These are phyloP conservation scores for Dothistroma septosporum DNA, from an alignment of 2,329 filamentous ascomycete genomes.

Conservation along the genomic window DNA sequence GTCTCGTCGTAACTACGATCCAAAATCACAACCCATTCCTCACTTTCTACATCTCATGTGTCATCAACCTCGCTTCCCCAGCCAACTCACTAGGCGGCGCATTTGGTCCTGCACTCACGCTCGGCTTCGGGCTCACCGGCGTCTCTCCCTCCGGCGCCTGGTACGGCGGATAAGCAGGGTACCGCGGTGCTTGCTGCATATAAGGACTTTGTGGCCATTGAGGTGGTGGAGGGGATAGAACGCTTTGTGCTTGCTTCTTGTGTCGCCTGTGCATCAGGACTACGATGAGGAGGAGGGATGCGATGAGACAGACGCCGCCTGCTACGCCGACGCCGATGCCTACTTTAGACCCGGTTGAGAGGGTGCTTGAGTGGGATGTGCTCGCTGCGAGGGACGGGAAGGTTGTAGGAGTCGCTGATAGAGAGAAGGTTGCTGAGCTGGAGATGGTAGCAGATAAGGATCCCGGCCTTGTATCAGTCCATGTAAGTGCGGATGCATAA, in stretches of 20 bases:
- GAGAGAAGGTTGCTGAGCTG: not conserved
- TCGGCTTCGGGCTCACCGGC: not conserved
- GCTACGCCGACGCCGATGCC: slow-evolving; percentile 27
- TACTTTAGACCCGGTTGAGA: slow-evolving; percentile 24
- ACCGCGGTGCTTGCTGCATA: slow-evolving; percentile 12
- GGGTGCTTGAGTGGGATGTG: slow-evolving; percentile 1
- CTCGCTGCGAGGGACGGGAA: not conserved
- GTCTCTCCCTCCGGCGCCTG: not conserved
- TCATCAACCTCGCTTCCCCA: slow-evolving; percentile 2
- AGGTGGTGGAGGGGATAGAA: not conserved
- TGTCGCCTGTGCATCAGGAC: slow-evolving; percentile 15
- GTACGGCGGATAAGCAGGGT: slow-evolving; percentile 4
- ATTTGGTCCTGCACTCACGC: not conserved
- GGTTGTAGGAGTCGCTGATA: not conserved
- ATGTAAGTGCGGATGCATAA: slow-evolving; percentile 9
- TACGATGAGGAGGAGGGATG: slow-evolving; percentile 13
- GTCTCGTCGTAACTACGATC: not conserved
- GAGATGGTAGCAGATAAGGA: not conserved
- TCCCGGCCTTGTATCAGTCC: slow-evolving; percentile 6
- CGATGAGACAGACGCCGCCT: slow-evolving; percentile 20
- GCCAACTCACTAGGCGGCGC: slow-evolving; percentile 6
- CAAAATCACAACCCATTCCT: not conserved
- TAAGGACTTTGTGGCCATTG: slow-evolving; percentile 11
- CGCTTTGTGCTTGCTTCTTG: slow-evolving; percentile 5
- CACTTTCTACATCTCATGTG: slow-evolving; percentile 6